A percentile compares a stretch with the other conserved stretches of the same genome.
Conservation (phyloP, 2,329 filamentous ascomycete species). For the Sordariomycetes sp. region DNA sequence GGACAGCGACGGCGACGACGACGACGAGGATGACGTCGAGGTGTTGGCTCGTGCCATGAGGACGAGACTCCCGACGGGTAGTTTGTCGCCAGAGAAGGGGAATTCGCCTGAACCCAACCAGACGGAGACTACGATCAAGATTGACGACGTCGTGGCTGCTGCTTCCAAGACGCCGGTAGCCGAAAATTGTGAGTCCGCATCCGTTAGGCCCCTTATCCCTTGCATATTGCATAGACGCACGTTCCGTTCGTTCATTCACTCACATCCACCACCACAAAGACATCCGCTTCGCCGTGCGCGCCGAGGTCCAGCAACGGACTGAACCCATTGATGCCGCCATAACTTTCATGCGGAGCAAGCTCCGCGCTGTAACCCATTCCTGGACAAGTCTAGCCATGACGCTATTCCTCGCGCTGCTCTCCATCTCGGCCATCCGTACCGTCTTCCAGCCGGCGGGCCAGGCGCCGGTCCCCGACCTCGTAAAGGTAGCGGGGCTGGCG, state of each 20-base stretch:
- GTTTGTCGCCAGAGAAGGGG: slow-evolving; percentile 40
- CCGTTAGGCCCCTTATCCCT: slow-evolving; percentile 3
- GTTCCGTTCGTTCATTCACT: slow-evolving; percentile 3
- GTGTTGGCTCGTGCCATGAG: slow-evolving; percentile 37
- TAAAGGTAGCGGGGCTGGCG: slow-evolving; percentile 81
- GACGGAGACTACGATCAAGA: slow-evolving; percentile 21
- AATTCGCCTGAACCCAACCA: slow-evolving; percentile 28
- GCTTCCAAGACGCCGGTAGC: slow-evolving; percentile 16
- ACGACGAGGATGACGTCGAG: slow-evolving; percentile 19
- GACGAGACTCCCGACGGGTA: slow-evolving; percentile 41
- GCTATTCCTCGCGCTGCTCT: slow-evolving; percentile 46
- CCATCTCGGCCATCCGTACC: slow-evolving; percentile 49
- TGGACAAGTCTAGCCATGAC: slow-evolving; percentile 55
- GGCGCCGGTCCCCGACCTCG: slow-evolving; percentile 61
- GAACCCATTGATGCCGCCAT: slow-evolving; percentile 70
- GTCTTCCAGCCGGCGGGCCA: slow-evolving; percentile 55
- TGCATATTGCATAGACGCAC: slow-evolving; percentile 1
- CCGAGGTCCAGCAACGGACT: slow-evolving; percentile 77
- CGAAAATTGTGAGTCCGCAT: slow-evolving; percentile 37
- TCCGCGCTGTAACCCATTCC: slow-evolving; percentile 51
- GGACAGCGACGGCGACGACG: slow-evolving; percentile 14
- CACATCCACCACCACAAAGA: slow-evolving; percentile 32
- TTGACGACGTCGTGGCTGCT: slow-evolving; percentile 15
- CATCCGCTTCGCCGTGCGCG: slow-evolving; percentile 75
- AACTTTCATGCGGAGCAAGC: slow-evolving; percentile 45